These are phyloP conservation scores for Penicillium oxalicum DNA, from an alignment of 2,329 filamentous ascomycete genomes.

Conservation along the genomic window DNA sequence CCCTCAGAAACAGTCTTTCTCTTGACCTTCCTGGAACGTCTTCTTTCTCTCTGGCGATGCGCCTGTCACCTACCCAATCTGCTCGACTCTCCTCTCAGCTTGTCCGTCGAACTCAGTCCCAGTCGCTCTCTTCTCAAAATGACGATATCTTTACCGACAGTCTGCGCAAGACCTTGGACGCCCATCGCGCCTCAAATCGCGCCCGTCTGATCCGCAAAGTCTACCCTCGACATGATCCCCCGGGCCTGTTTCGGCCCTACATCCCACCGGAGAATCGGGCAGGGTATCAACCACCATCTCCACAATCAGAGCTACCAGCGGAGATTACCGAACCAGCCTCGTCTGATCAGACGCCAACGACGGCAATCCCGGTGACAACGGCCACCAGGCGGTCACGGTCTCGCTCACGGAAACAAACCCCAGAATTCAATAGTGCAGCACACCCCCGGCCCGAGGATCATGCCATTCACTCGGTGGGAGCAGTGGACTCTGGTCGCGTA, in stretches of 20 bases:
- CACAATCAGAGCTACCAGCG: background rate
- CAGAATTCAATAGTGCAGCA: background rate
- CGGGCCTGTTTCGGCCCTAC: conserved; percentile 15
- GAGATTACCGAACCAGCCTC: background rate
- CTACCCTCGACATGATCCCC: conserved; percentile 9
- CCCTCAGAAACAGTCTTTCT: background rate
- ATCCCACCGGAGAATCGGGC: conserved; percentile 13
- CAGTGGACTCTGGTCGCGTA: conserved; percentile 4
- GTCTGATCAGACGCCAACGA: background rate
- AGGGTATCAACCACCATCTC: conserved; percentile 6
- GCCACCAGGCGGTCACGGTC: background rate
- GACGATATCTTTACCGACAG: conserved; percentile 28
- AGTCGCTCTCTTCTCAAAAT: conserved; percentile 9
- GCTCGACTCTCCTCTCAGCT: conserved; percentile 11
- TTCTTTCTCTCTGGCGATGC: conserved; percentile 22
- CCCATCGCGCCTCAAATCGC: conserved; percentile 37
- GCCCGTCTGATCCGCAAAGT: conserved; percentile 32
- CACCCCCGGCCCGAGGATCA: background rate
- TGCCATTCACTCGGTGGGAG: conserved; percentile 12
- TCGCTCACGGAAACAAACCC: conserved; percentile 2
- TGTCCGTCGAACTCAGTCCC: conserved; percentile 10
- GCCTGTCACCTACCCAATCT: conserved; percentile 9
- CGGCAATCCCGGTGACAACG: background rate
- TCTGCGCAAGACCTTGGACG: conserved; percentile 36
- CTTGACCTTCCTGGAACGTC: background rate